phyloP scores from a whole-genome alignment of 1,284 basidiomycete species.

The Trametes hirsuta region DNA sequence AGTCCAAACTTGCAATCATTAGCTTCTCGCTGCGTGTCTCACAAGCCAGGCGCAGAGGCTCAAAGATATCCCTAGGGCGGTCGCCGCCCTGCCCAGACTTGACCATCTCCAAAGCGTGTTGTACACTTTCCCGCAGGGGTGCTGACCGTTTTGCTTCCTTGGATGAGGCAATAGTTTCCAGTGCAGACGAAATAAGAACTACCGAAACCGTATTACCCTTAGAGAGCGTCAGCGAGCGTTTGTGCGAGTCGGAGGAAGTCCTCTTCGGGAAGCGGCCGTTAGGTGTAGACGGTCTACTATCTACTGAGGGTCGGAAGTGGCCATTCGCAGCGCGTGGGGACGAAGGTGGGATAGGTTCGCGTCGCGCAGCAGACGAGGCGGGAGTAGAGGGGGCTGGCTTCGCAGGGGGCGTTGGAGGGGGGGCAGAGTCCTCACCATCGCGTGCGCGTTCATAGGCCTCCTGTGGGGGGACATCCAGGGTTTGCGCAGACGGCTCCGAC shows the following conservation, averaged over 20 bases:
- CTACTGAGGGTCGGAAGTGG: constrained; percentile 10
- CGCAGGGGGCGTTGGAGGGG: constrained; percentile 33
- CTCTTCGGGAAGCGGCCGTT: constrained; percentile 31
- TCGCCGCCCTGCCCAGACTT: constrained; percentile 71
- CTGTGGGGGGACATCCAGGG: neutral
- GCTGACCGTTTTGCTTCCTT: constrained; percentile 88
- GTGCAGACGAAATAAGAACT: constrained; percentile 82
- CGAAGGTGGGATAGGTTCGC: constrained; percentile 24
- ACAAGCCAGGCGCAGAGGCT: constrained; percentile 90
- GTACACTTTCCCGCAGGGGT: constrained; percentile 82
- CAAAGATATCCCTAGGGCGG: constrained; percentile 85
- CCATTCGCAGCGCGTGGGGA: constrained; percentile 23
- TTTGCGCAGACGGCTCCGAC: neutral
- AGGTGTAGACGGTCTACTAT: constrained; percentile 22
- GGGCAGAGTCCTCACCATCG: constrained; percentile 14
- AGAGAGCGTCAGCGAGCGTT: constrained; percentile 72
- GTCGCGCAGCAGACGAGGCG: constrained; percentile 25
- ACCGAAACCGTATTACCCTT: constrained; percentile 74
- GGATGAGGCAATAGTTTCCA: constrained; percentile 86
- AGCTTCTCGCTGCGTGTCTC: constrained; percentile 91
- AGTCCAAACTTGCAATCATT: constrained; percentile 93
- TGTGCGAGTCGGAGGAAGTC: constrained; percentile 38
- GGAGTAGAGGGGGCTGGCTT: constrained; percentile 27
- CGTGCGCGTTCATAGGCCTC: neutral
- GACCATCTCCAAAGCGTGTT: constrained; percentile 84